These are phyloP conservation scores for Capronia epimyces DNA, from an alignment of 2,329 filamentous ascomycete genomes.

Conservation along the genomic window DNA sequence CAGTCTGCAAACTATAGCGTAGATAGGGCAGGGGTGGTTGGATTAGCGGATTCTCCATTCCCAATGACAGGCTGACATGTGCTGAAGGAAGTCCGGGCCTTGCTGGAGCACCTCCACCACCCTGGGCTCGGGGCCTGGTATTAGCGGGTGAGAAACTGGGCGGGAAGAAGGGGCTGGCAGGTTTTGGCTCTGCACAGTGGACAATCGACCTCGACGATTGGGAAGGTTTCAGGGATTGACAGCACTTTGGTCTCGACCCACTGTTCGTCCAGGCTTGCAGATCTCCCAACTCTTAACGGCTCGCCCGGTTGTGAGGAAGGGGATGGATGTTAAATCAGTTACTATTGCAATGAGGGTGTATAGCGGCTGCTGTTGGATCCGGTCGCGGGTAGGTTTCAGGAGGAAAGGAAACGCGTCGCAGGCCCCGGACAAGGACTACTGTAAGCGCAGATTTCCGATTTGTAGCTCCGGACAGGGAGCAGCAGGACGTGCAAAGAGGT, in stretches of 20 bases:
- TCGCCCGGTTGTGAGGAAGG: not conserved
- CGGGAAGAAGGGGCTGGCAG: conserved; percentile 17
- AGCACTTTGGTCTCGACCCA: conserved; percentile 14
- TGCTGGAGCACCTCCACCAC: conserved; percentile 6
- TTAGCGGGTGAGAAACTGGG: conserved; percentile 12
- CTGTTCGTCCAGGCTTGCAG: conserved; percentile 8
- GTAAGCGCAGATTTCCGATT: not conserved
- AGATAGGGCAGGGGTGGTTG: conserved; percentile 12
- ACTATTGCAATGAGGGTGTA: not conserved
- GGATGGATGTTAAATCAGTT: not conserved
- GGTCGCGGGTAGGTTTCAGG: conserved; percentile 18
- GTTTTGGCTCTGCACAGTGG: conserved; percentile 1
- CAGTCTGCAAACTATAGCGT: conserved; percentile 13
- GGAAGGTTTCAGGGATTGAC: conserved; percentile 23
- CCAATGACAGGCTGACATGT: conserved; percentile 18
- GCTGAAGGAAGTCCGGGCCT: conserved; percentile 10
- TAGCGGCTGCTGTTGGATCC: conserved; percentile 10
- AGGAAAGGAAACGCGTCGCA: conserved; percentile 9
- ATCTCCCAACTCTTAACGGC: conserved; percentile 2
- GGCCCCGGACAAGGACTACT: too few species aligned
- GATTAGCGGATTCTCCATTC: conserved; percentile 18
- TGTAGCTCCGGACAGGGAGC: conserved; percentile 3
- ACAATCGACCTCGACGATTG: conserved; percentile 15
- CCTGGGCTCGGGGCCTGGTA: not conserved
- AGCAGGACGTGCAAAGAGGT: not conserved